Evolutionary conservation across 257 asterid species (phyloP).

Genomic region (Penstemon newberryi): DNA sequence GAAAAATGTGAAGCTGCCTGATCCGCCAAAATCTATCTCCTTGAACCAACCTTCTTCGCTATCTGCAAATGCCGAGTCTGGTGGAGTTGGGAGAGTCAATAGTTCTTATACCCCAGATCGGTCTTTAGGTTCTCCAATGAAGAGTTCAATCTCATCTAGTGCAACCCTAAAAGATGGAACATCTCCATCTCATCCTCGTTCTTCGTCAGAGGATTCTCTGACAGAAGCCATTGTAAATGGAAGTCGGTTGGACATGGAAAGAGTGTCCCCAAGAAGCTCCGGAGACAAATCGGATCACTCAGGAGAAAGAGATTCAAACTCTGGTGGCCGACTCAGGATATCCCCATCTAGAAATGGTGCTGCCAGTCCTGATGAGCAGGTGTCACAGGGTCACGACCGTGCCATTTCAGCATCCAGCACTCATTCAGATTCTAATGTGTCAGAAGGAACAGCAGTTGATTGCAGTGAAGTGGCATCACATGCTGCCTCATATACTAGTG

Average conservation of each 20-base stretch:
- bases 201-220: conserved; percentile 59
- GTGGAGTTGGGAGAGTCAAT: conserved; percentile 46
- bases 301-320: conserved; percentile 51
- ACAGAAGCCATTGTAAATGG: conserved; percentile 49
- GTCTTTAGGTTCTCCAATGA: conserved; percentile 49
- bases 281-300: conserved; percentile 60
- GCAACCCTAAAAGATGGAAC: conserved; percentile 38
- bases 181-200: conserved; percentile 59
- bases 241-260: conserved; percentile 44
- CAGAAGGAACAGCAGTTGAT: conserved; percentile 54
- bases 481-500: conserved; percentile 52
- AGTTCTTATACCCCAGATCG: conserved; percentile 47
- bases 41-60: conserved; percentile 64
- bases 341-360: conserved; percentile 51
- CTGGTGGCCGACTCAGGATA: conserved; percentile 35
- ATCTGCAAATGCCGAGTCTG: conserved; percentile 53
- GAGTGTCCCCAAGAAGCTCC: conserved; percentile 49
- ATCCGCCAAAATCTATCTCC: conserved; percentile 52
- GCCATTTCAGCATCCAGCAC: conserved; percentile 63
- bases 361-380: conserved; percentile 38
- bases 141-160: conserved; percentile 38
- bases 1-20: conserved; percentile 72
- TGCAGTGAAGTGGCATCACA: conserved; percentile 54
- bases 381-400: conserved; percentile 51
- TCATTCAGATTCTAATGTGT: conserved; percentile 51